Conservation (phyloP, 345 rosid species). For the Gossypioides kirkii region DNA sequence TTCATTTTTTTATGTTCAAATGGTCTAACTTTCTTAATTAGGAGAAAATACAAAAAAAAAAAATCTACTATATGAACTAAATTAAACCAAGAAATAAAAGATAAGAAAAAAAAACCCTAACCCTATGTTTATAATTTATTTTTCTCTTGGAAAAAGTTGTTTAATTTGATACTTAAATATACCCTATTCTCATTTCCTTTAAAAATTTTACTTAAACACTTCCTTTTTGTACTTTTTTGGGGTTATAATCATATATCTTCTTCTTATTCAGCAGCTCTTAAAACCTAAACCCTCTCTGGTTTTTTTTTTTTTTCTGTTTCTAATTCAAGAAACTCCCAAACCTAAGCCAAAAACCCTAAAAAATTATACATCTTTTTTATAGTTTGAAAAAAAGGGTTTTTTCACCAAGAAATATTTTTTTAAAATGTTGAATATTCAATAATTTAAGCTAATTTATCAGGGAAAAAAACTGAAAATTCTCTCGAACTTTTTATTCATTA, state of each 20-base stretch:
- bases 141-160: not conserved
- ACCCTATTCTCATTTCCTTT: not conserved
- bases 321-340: not conserved
- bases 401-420: not conserved
- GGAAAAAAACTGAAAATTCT: not conserved
- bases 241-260: not conserved
- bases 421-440: not conserved
- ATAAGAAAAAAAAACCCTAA: too few species aligned
- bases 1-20: not conserved
- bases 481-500: not conserved
- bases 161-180: not conserved
- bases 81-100: not conserved
- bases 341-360: not conserved
- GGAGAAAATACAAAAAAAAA: not conserved
- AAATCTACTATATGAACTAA: not conserved
- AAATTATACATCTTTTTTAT: not conserved
- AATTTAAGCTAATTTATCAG: not conserved
- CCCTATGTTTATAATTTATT: not conserved
- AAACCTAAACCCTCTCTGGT: not conserved
- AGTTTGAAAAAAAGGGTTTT: not conserved
- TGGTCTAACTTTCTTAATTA: slow-evolving; percentile 3
- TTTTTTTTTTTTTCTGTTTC: not conserved
- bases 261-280: not conserved
- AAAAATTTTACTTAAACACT: not conserved
- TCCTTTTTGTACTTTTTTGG: not conserved